Base-by-base conservation (phyloP, 2,329 filamentous ascomycete species). In the Penicillium sp. region DNA sequence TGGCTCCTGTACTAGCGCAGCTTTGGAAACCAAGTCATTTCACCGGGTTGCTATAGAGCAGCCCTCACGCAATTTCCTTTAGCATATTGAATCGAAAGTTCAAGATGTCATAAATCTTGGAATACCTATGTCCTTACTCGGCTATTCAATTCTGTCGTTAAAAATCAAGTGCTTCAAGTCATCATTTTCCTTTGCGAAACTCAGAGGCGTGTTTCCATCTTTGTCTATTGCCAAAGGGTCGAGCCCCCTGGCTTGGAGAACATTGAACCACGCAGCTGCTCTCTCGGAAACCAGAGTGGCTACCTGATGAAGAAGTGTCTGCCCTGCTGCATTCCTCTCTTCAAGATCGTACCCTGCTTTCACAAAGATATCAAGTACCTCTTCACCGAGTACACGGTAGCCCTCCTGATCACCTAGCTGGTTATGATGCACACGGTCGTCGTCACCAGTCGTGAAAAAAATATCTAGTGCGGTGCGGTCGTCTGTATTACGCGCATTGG, bases 261-360 rank as follows among this genome's bases (percentile, higher is more conserved):
- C 18, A 10, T 44, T 21, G 18, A 32, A 50, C 47, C 40, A 44
- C 17, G 17, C n/a, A 13, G 7, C 6, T 12, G 40, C 33, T 8
- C 47, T 29, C 18, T 24, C 21, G 6, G 39, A 50, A 13, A 21
- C 39, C 10, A 44, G 29, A 13, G 12, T 18, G 27, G 39, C 47
- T 17, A 50, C 47, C n/a, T 26, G n/a, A 44, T 50, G 47, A 10
- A 50, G n/a, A n/a, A 50, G 39, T 21, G 30, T 44, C 24, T 44
- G 30, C 8, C 20, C 20, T 7, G 30, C 23, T 13, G 21, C 23
- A 34, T 50, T 39, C 7, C n/a, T 37, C 18, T 45, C 39, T 32
- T 27, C 30, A 20, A 50, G 5, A 12, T 27, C 24, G 30, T 50
- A 50, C 29, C 47, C 32, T 5, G 18, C 13, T 42, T 26, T 17